Base-by-base conservation (phyloP, 1,284 basidiomycete species). In the Apiotrichum mycotoxinovorans region DNA sequence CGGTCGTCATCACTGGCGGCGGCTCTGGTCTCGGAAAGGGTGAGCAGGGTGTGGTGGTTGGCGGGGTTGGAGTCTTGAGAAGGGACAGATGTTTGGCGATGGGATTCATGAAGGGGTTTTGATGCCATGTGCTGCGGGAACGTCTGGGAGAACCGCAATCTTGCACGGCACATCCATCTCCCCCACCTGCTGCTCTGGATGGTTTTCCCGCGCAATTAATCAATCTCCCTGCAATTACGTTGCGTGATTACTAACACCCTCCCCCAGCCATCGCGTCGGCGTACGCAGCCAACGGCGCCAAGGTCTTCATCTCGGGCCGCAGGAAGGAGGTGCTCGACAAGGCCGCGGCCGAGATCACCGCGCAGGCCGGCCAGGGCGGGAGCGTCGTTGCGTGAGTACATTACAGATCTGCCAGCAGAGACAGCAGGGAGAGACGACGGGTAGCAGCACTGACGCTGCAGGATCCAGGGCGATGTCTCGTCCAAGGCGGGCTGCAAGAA, bases 301-400 rank as follows among this genome's bases (percentile, higher is more conserved):
- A 67, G 53, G 77, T 78, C 11, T 74, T 72, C 63, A 77, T 77
- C 65, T 72, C 72, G 14, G 77, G 75, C 14, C 64, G 77, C 30
- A 62, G 77, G 22, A 60, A 62, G 33, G 75, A 77, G 26, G 68
- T 75, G 1, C 62, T 77, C 23, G 66, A 76, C 11, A 54, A 52
- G 14, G 61, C 75, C 17, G 71, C 71, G n/a, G 55, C 60, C 25
- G 73, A 75, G 61, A 67, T 77, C 49, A 61, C 44, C 34, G 45
- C 44, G 4, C 41, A 47, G 37, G 65, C 56, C 3, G 59, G 22
- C n/a, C 54, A 58, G 42, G 63, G 62, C 17, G 72, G 70, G 4
- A 42, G 45, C 23, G 49, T 59, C 23, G 27, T 59, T 34, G 45
- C 33, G 53, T 58, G 52, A 51, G 57, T 48, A 1, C 22, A n/a